Conservation (phyloP, 2,329 filamentous ascomycete genomes). For the Aspergillus tamarii region DNA sequence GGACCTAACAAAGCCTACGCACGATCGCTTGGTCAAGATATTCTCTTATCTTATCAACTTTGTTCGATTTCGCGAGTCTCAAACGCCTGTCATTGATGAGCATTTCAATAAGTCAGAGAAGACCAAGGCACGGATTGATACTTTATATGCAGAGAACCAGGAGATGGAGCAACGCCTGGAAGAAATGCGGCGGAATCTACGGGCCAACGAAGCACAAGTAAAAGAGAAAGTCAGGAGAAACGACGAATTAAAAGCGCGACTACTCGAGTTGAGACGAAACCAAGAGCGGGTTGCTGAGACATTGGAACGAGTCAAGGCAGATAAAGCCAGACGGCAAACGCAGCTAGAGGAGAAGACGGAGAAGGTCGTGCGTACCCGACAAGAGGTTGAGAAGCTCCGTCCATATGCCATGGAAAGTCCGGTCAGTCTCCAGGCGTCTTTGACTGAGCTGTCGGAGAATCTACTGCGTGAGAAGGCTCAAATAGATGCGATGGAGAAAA, state of each 20-base stretch:
- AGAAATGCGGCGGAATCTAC: constrained; percentile 78
- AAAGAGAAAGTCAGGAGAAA: constrained; percentile 84
- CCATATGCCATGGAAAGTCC: constrained; percentile 93
- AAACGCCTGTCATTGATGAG: constrained; percentile 85
- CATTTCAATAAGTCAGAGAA: constrained; percentile 90
- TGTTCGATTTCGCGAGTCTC: constrained; percentile 91
- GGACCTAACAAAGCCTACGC: constrained; percentile 88
- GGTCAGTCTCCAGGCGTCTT: constrained; percentile 75
- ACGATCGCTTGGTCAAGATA: constrained; percentile 88
- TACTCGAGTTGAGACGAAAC: constrained; percentile 77
- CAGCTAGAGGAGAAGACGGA: constrained; percentile 55
- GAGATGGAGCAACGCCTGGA: constrained; percentile 78
- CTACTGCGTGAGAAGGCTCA: constrained; percentile 77
- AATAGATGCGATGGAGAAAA: constrained; percentile 84
- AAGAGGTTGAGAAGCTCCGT: constrained; percentile 85
- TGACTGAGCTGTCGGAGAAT: constrained; percentile 80
- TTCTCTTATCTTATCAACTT: constrained; percentile 99
- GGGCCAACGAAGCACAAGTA: constrained; percentile 78
- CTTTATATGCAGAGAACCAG: constrained; percentile 82
- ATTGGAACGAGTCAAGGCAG: constrained; percentile 78
- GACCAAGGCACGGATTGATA: constrained; percentile 85
- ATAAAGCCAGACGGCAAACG: constrained; percentile 75
- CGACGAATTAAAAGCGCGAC: constrained; percentile 79
- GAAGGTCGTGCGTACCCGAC: constrained; percentile 66
- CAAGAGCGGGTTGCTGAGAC: constrained; percentile 83